These are phyloP conservation scores for Apiospora saccharicola DNA, from an alignment of 2,329 filamentous ascomycete species.

Conservation along the genomic window DNA sequence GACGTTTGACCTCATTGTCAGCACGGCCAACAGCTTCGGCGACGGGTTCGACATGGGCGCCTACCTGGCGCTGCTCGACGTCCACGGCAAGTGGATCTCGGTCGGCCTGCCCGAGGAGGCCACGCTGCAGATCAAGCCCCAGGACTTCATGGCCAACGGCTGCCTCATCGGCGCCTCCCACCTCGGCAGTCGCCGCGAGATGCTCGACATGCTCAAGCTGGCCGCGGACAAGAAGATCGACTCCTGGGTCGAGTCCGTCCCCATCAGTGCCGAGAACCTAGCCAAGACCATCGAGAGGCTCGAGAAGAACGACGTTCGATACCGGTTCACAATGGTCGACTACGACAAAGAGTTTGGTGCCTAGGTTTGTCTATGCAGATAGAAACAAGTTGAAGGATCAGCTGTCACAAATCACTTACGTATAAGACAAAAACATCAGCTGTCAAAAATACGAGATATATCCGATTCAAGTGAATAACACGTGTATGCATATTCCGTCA, in stretches of 20 bases:
- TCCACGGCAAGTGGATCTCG: constrained; percentile 81
- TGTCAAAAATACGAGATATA: not conserved
- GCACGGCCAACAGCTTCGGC: constrained; percentile 73
- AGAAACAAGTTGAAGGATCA: not conserved
- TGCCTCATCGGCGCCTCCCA: constrained; percentile 76
- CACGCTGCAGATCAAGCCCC: constrained; percentile 73
- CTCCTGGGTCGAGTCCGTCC: constrained; percentile 76
- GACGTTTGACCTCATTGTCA: constrained; percentile 80
- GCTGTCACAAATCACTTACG: not conserved
- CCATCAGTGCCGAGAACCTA: constrained; percentile 76
- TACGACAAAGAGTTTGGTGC: constrained; percentile 73
- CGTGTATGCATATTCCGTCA: not conserved
- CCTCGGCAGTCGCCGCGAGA: constrained; percentile 74
- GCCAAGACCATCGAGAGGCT: constrained; percentile 74
- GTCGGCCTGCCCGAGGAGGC: constrained; percentile 82
- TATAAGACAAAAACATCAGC: not conserved
- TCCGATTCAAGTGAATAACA: not conserved
- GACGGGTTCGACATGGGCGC: constrained; percentile 72
- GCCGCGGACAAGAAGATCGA: constrained; percentile 73
- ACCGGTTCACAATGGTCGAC: constrained; percentile 77
- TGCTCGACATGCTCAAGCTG: constrained; percentile 74
- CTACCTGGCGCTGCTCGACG: constrained; percentile 82
- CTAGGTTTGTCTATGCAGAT: constrained; percentile 34
- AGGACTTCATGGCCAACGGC: constrained; percentile 79
- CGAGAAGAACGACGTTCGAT: constrained; percentile 74